phyloP scores from a whole-genome alignment of 2,329 filamentous ascomycete genomes.

The Colletotrichum sp. region DNA sequence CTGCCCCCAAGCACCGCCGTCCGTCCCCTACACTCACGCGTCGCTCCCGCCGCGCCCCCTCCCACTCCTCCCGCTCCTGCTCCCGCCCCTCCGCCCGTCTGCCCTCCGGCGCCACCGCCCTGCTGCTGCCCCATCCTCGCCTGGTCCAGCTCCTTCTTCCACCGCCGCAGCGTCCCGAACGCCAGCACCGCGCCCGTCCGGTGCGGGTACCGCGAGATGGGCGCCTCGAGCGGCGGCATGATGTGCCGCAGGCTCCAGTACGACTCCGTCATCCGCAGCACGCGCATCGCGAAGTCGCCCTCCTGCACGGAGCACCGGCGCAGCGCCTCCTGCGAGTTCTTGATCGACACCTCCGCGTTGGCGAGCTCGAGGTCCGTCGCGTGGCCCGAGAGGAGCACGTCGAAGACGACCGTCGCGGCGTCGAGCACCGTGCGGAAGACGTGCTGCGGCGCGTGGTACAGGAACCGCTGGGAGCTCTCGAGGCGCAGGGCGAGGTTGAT shows the following conservation, averaged over 20 bases:
- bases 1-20: background rate
- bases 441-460: constrained; percentile 54
- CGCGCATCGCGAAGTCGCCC: constrained; percentile 52
- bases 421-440: constrained; percentile 52
- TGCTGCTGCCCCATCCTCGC: constrained; percentile 22
- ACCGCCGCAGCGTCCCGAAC: constrained; percentile 54
- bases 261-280: constrained; percentile 51
- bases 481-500: constrained; percentile 40
- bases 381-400: constrained; percentile 36
- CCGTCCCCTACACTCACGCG: constrained; percentile 10
- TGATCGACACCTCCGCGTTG: constrained; percentile 17
- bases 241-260: constrained; percentile 48
- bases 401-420: constrained; percentile 39
- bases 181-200: constrained; percentile 54
- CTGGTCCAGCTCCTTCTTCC: constrained; percentile 46
- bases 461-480: constrained; percentile 30
- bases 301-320: constrained; percentile 51
- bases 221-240: constrained; percentile 42
- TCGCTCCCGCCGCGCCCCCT: background rate
- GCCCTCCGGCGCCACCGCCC: constrained; percentile 2
- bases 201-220: constrained; percentile 45
- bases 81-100: background rate
- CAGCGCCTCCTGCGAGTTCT: constrained; percentile 30
- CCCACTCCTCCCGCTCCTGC: background rate
- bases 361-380: constrained; percentile 22